Conservation (phyloP, 2,329 filamentous ascomycete species). For the Lasiodiplodia gonubiensis region DNA sequence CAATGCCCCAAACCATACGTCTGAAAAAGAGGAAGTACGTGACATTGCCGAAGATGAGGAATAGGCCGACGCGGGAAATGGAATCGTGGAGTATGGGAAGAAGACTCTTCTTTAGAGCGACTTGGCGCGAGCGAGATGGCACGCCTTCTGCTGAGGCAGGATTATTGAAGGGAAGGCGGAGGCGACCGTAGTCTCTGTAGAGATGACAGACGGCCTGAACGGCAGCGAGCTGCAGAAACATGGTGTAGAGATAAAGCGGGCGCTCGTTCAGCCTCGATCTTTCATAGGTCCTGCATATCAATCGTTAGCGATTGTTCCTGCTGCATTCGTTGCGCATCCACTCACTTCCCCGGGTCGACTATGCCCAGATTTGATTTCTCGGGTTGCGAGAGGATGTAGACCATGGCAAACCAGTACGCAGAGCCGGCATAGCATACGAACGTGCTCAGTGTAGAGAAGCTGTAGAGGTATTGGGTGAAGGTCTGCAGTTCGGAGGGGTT, state of each 20-base stretch:
- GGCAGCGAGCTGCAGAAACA: conserved; percentile 71
- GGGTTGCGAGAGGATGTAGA: conserved; percentile 76
- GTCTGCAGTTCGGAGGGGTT: conserved; percentile 71
- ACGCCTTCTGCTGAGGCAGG: conserved; percentile 10
- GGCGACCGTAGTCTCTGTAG: conserved; percentile 72
- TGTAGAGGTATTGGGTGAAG: conserved; percentile 63
- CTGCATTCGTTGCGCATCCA: neutral
- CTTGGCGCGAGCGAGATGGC: conserved; percentile 1
- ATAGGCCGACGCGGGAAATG: conserved; percentile 65
- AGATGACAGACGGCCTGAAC: conserved; percentile 75
- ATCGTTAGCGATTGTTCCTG: neutral
- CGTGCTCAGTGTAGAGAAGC: conserved; percentile 69
- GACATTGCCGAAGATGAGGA: conserved; percentile 46
- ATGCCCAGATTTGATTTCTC: conserved; percentile 68
- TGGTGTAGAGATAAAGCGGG: conserved; percentile 77
- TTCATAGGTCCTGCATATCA: conserved; percentile 56
- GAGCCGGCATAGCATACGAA: conserved; percentile 78
- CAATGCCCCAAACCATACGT: conserved; percentile 52
- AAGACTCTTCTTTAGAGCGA: conserved; percentile 16
- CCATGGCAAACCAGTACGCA: conserved; percentile 77
- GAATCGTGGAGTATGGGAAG: conserved; percentile 36
- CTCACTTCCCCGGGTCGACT: conserved; percentile 68
- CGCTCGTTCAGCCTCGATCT: conserved; percentile 83
- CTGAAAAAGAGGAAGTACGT: conserved; percentile 42
- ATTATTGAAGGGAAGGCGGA: conserved; percentile 55